Percentiles rank a stretch among this genome's conserved stretches.
These are phyloP conservation scores for Durotheca rogersii DNA, from an alignment of 495 filamentous ascomycete species.

Conservation along the genomic window DNA sequence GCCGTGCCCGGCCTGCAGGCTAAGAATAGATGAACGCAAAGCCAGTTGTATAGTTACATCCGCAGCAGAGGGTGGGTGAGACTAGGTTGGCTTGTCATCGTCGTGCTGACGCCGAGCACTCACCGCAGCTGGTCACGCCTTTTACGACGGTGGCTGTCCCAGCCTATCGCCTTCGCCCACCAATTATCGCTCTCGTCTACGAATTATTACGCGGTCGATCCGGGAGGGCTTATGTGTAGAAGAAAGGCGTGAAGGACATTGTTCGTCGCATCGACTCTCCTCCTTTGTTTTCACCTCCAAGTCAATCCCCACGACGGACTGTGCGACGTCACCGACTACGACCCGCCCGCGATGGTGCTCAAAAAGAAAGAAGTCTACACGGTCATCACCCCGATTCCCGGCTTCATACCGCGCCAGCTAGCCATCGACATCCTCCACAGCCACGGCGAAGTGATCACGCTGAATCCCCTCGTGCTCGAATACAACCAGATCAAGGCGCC, in stretches of 20 bases:
- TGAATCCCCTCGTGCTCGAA: slow-evolving; percentile 72
- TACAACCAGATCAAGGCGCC: slow-evolving; percentile 64
- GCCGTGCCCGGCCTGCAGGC: too few species aligned
- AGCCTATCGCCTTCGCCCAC: slow-evolving; percentile 19
- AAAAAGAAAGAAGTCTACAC: slow-evolving; percentile 53
- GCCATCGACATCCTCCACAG: slow-evolving; percentile 43
- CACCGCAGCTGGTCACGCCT: slow-evolving; percentile 7
- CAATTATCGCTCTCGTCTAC: slow-evolving; percentile 14
- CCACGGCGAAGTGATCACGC: slow-evolving; percentile 70
- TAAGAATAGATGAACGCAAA: too few species aligned
- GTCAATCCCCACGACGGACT: background rate
- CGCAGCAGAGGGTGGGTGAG: background rate
- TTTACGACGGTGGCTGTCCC: slow-evolving; percentile 13
- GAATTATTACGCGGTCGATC: slow-evolving; percentile 17
- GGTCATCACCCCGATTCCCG: slow-evolving; percentile 50
- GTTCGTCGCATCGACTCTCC: slow-evolving; percentile 1
- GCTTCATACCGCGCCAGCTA: slow-evolving; percentile 49
- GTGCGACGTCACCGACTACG: background rate
- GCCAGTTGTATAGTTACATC: slow-evolving; percentile 8
- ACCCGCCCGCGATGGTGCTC: slow-evolving; percentile 38
- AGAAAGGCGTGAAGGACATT: slow-evolving; percentile 10
- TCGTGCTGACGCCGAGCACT: slow-evolving; percentile 23
- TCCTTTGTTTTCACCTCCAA: slow-evolving; percentile 5
- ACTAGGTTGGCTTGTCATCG: slow-evolving; percentile 3
- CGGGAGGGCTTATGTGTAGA: slow-evolving; percentile 24